phyloP scores from a whole-genome alignment of 495 filamentous ascomycete species.

The Neurospora sp. region DNA sequence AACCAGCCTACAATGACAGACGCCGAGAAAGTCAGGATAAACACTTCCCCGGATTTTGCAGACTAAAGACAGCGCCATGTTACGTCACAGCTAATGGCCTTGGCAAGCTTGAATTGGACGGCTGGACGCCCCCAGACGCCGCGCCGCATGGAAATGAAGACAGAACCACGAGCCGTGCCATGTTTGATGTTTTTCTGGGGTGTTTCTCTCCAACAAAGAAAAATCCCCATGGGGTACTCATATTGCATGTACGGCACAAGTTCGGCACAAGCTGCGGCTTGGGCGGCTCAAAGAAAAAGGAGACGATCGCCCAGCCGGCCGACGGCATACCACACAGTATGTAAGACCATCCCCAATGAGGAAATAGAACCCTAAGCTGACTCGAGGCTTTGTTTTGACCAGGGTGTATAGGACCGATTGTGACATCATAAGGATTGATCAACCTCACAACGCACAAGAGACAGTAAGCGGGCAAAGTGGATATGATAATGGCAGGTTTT shows the following conservation, averaged over 20 bases:
- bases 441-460: neutral
- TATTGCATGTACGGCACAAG: neutral
- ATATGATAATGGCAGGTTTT: neutral
- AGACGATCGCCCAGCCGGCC: neutral
- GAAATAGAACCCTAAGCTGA: neutral
- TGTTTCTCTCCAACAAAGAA: neutral
- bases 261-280: neutral
- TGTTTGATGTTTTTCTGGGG: neutral
- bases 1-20: neutral
- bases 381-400: neutral
- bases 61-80: neutral
- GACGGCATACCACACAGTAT: neutral
- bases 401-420: neutral
- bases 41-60: neutral
- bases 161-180: neutral
- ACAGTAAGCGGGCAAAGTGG: neutral
- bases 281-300: neutral
- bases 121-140: neutral
- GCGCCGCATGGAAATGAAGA: neutral
- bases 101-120: neutral
- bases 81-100: neutral
- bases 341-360: neutral
- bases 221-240: neutral
- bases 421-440: neutral
- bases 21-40: neutral